Conservation (phyloP, 2,329 filamentous ascomycete species). For the Camillea tinctor region DNA sequence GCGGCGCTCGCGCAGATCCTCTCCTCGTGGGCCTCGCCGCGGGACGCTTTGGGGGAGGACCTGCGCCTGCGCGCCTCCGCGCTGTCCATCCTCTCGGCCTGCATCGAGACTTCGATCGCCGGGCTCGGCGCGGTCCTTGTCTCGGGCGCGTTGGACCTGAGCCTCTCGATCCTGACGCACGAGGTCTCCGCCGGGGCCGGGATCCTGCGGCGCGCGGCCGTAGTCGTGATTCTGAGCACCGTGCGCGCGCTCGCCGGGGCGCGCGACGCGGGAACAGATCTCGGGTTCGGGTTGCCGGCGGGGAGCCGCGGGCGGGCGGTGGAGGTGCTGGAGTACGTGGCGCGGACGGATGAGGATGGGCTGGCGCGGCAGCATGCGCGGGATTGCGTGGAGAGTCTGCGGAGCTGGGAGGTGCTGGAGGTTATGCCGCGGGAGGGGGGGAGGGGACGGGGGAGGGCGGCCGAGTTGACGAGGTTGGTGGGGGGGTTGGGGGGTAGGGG, state of each 20-base stretch:
- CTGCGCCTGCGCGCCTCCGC: conserved; percentile 68
- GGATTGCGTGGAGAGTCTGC: conserved; percentile 65
- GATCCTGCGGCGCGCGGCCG: conserved; percentile 66
- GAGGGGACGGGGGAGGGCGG: conserved; percentile 8
- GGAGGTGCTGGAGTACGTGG: conserved; percentile 62
- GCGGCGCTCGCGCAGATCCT: conserved; percentile 59
- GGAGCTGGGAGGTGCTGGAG: conserved; percentile 57
- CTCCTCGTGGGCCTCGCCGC: conserved; percentile 59
- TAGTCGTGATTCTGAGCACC: conserved; percentile 61
- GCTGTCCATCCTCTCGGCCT: conserved; percentile 61
- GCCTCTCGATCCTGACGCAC: conserved; percentile 59
- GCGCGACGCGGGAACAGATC: conserved; percentile 42
- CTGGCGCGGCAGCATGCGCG: conserved; percentile 65
- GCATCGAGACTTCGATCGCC: conserved; percentile 59
- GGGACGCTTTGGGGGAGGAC: conserved; percentile 59
- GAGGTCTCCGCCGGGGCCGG: conserved; percentile 60
- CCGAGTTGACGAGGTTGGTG: conserved; percentile 34
- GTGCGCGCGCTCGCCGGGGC: conserved; percentile 58
- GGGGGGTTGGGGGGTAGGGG: conserved; percentile 35
- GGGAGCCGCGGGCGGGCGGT: conserved; percentile 60
- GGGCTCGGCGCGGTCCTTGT: conserved; percentile 54
- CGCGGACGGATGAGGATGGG: conserved; percentile 64
- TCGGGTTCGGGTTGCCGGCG: conserved; percentile 55
- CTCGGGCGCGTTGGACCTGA: conserved; percentile 60
- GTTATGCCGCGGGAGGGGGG: conserved; percentile 40